Evolutionary conservation across 306 rosid species (phyloP).

Genomic region (Herpetospermum pedunculosum): DNA sequence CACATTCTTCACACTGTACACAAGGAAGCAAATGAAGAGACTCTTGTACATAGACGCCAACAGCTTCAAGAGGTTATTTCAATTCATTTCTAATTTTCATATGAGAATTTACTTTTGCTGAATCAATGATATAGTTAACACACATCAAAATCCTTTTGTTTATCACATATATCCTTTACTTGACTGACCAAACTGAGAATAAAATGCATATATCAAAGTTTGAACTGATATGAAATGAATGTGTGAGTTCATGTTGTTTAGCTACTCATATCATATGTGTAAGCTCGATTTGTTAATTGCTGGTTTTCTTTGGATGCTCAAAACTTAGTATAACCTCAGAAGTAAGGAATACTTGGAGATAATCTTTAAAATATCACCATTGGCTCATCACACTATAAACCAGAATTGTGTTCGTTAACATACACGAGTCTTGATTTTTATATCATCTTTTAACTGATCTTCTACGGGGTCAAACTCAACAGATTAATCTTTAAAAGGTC

Average conservation of each 20-base stretch:
- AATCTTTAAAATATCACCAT: no score
- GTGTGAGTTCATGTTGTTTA: not conserved
- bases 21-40: constrained; percentile 43
- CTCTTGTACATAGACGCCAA: constrained; percentile 36
- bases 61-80: constrained; percentile 41
- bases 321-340: not conserved
- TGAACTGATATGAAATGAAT: not conserved
- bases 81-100: not conserved
- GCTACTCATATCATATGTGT: not conserved
- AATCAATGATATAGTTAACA: not conserved
- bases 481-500: not conserved
- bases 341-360: not conserved
- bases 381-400: not conserved
- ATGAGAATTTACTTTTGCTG: not conserved
- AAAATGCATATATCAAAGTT: not conserved
- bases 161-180: not conserved
- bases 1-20: constrained; percentile 37
- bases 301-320: not conserved
- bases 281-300: not conserved
- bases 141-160: not conserved
- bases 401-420: not conserved
- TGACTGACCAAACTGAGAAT: not conserved
- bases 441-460: not conserved
- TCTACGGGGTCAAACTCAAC: not conserved
- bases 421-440: not conserved